phyloP scores from a whole-genome alignment of 768 basidiomycete genomes.

The Leucocoprinus birnbaumii region DNA sequence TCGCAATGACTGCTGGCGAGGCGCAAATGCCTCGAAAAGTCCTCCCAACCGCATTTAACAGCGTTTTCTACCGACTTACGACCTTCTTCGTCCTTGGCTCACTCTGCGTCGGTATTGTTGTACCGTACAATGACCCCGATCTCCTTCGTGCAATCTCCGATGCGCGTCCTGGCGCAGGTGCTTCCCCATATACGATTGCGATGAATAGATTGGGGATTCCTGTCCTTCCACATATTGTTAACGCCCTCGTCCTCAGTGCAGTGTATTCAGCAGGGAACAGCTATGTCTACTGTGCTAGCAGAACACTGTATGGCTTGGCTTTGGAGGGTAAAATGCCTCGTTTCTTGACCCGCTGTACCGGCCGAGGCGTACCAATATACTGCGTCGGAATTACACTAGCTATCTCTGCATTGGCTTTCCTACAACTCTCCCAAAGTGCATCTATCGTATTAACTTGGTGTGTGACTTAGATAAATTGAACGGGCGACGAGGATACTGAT shows the following conservation, averaged over 20 bases:
- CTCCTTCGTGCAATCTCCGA: constrained; percentile 52
- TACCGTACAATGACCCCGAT: constrained; percentile 65
- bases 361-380: constrained; percentile 55
- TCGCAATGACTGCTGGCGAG: constrained; percentile 68
- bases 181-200: constrained; percentile 85
- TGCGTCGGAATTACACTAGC: constrained; percentile 43
- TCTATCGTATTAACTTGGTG: constrained; percentile 48
- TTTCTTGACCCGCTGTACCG: constrained; percentile 50
- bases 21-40: constrained; percentile 65
- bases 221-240: constrained; percentile 66
- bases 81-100: constrained; percentile 77
- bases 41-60: constrained; percentile 67
- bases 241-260: constrained; percentile 63
- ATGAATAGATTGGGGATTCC: constrained; percentile 69
- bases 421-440: constrained; percentile 47
- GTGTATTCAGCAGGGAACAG: constrained; percentile 75
- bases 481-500: not conserved
- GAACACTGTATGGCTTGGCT: constrained; percentile 53
- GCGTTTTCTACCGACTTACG: constrained; percentile 79
- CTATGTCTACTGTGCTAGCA: constrained; percentile 58
- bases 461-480: not conserved
- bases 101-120: constrained; percentile 72
- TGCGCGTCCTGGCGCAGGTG: constrained; percentile 53
- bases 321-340: constrained; percentile 58
- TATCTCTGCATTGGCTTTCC: constrained; percentile 38